Evolutionary conservation across 2,329 filamentous ascomycete species (phyloP).

Genomic region (Tolypocladium album): DNA sequence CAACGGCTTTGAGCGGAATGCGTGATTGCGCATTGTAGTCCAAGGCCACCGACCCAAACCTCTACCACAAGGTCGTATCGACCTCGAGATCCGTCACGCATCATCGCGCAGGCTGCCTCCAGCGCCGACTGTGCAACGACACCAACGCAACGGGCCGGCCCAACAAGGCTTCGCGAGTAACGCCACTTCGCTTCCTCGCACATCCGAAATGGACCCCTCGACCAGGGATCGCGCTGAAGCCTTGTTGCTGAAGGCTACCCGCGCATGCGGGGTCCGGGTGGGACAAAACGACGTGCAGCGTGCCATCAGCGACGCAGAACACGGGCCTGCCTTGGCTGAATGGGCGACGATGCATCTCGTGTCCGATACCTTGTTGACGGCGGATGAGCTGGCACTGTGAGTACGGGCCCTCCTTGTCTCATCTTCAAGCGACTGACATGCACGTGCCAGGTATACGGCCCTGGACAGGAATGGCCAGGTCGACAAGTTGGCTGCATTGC

Average conservation of each 20-base stretch:
- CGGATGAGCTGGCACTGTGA: constrained; percentile 44
- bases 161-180: constrained; percentile 1
- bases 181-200: constrained; percentile 21
- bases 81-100: not conserved
- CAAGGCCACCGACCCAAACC: not conserved
- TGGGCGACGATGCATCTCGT: constrained; percentile 40
- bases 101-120: not conserved
- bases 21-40: not conserved
- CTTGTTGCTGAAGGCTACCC: constrained; percentile 21
- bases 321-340: constrained; percentile 25
- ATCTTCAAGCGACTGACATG: constrained; percentile 5
- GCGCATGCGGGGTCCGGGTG: constrained; percentile 18
- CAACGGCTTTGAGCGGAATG: not conserved
- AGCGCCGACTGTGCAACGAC: constrained; percentile 10
- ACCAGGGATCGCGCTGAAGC: constrained; percentile 18
- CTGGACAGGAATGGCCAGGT: constrained; percentile 38
- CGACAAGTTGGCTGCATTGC: constrained; percentile 30
- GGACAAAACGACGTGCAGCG: constrained; percentile 25
- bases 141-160: not conserved
- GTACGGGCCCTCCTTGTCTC: constrained; percentile 10
- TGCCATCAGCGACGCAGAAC: constrained; percentile 22
- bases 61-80: not conserved
- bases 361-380: constrained; percentile 40
- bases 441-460: constrained; percentile 32
- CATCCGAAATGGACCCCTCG: constrained; percentile 16